Evolutionary conservation across 768 basidiomycete species (phyloP).

Genomic region (Amanita pseudoporphyria): DNA sequence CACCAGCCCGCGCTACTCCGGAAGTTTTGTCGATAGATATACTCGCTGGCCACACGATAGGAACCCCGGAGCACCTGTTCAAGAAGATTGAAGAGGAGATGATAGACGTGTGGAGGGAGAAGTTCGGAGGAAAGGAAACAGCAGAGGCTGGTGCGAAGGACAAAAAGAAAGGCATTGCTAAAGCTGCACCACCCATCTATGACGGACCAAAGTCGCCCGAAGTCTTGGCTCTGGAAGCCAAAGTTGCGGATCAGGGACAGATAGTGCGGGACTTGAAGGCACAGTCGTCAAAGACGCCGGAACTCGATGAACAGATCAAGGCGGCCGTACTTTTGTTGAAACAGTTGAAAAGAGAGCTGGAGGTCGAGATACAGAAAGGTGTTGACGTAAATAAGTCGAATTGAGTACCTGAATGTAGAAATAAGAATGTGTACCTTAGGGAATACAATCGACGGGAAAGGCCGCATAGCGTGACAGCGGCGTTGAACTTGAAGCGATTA

Average conservation of each 20-base stretch:
- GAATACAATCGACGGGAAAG: no score
- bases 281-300: conserved; percentile 45
- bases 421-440: no score
- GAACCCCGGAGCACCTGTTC: conserved; percentile 85
- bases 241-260: conserved; percentile 69
- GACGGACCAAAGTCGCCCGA: conserved; percentile 64
- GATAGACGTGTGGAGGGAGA: conserved; percentile 71
- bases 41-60: conserved; percentile 77
- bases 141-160: conserved; percentile 17
- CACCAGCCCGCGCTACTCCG: conserved; percentile 76
- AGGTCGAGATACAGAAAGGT: background rate
- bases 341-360: conserved; percentile 50
- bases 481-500: no score
- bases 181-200: conserved; percentile 30
- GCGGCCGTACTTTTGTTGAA: conserved; percentile 56
- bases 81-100: conserved; percentile 88
- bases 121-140: conserved; percentile 61
- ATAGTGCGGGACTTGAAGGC: conserved; percentile 65
- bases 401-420: background rate
- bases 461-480: no score
- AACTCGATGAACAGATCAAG: conserved; percentile 53
- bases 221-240: conserved; percentile 59
- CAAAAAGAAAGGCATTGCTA: conserved; percentile 47
- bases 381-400: background rate
- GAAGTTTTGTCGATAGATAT: conserved; percentile 70